Evolutionary conservation across 305 asterid species (phyloP).

Genomic region (Fraxinus dipetala): DNA sequence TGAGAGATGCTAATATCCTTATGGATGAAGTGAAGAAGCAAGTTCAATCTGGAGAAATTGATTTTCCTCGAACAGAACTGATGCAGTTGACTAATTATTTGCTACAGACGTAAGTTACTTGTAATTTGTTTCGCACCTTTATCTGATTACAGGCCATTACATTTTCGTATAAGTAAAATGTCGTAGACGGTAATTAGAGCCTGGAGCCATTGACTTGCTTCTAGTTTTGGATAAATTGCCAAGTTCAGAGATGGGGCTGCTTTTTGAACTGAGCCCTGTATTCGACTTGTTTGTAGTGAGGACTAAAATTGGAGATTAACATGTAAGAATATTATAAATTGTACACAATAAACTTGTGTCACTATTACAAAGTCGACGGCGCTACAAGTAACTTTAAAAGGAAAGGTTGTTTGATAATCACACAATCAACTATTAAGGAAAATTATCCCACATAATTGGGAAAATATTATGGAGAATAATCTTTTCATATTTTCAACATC

Average conservation of each 20-base stretch:
- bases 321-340: not conserved
- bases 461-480: not conserved
- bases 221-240: not conserved
- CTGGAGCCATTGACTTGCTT: not conserved
- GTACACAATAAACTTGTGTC: not conserved
- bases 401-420: not conserved
- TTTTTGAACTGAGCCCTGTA: not conserved
- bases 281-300: not conserved
- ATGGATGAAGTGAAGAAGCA: slow-evolving; percentile 75
- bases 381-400: not conserved
- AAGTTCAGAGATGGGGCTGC: not conserved
- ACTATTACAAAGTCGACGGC: not conserved
- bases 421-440: not conserved
- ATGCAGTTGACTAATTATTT: slow-evolving; percentile 74
- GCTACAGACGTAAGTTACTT: slow-evolving; percentile 64
- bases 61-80: slow-evolving; percentile 69
- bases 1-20: slow-evolving; percentile 85
- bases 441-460: not conserved
- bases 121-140: slow-evolving; percentile 17
- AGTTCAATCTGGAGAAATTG: slow-evolving; percentile 52
- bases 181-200: not conserved
- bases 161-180: not conserved
- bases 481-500: not conserved
- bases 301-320: not conserved
- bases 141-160: not conserved